A percentile compares a stretch with the other conserved stretches of the same genome.
Conservation (phyloP, 1,284 basidiomycete genomes). For the Kalmanozyma brasiliensis region DNA sequence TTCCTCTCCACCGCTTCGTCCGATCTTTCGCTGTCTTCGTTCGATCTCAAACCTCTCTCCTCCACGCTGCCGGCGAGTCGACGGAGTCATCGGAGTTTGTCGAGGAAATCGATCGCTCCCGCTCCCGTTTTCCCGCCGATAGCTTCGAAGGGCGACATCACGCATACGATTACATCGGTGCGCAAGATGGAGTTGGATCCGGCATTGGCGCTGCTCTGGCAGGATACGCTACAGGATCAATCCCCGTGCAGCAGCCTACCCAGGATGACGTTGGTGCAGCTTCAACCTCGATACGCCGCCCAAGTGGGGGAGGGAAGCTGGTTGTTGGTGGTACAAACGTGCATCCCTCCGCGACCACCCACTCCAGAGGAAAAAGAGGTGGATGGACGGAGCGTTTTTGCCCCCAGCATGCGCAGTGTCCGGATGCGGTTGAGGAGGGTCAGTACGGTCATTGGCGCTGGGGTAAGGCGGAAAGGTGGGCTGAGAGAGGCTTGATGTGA, state of each 20-base stretch:
- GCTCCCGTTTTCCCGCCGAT: too few species aligned
- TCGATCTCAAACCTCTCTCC: slow-evolving; percentile 8
- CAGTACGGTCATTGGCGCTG: slow-evolving; percentile 31
- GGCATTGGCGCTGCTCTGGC: slow-evolving; percentile 30
- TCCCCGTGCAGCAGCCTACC: slow-evolving; percentile 28
- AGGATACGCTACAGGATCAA: slow-evolving; percentile 39
- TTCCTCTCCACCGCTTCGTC: slow-evolving; percentile 26
- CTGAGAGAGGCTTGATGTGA: too few species aligned
- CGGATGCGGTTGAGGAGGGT: slow-evolving; percentile 23
- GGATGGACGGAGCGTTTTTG: slow-evolving; percentile 36
- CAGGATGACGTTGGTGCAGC: slow-evolving; percentile 26
- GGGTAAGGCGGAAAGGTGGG: too few species aligned
- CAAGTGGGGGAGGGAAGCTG: slow-evolving; percentile 5
- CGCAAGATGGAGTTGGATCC: slow-evolving; percentile 2
- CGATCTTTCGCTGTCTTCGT: slow-evolving; percentile 24
- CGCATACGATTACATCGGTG: slow-evolving; percentile 15
- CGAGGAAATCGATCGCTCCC: slow-evolving; percentile 18
- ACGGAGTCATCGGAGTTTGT: slow-evolving; percentile 14
- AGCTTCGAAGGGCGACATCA: too few species aligned
- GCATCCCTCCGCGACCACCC: slow-evolving; percentile 42
- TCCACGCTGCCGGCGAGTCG: slow-evolving; percentile 3
- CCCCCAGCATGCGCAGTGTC: slow-evolving; percentile 41
- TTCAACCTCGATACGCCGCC: slow-evolving; percentile 7
- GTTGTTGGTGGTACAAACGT: slow-evolving; percentile 36
- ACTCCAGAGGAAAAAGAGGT: slow-evolving; percentile 12